Evolutionary conservation across 805 yeast species (phyloP).

Genomic region (Tetrapisispora pingtungensis): DNA sequence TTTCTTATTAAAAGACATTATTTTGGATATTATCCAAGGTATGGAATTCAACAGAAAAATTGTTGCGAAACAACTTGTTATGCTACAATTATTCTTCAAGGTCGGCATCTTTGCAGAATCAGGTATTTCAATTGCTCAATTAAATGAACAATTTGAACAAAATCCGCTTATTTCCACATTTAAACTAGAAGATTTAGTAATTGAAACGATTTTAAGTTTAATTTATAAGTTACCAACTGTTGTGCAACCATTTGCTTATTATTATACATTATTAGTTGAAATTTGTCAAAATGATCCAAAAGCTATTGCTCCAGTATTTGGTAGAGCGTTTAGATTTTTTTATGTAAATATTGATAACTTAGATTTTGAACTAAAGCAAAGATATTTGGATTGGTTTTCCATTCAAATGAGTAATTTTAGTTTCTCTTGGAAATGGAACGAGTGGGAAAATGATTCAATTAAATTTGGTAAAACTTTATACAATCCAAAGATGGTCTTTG

Average conservation of each 20-base stretch:
- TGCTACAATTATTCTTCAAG: conserved; percentile 62
- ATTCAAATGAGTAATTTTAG: conserved; percentile 89
- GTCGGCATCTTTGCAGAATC: conserved; percentile 56
- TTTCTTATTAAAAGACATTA: conserved; percentile 61
- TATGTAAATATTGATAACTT: conserved; percentile 55
- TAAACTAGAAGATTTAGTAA: conserved; percentile 84
- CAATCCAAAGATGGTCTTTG: conserved; percentile 67
- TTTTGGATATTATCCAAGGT: conserved; percentile 63
- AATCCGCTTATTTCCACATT: conserved; percentile 50
- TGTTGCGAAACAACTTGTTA: conserved; percentile 72
- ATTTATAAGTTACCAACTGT: conserved; percentile 65
- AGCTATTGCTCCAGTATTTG: conserved; percentile 89
- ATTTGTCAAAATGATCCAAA: conserved; percentile 75
- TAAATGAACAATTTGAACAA: conserved; percentile 36
- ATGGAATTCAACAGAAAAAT: conserved; percentile 84
- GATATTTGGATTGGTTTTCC: conserved; percentile 84
- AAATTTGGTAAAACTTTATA: conserved; percentile 36
- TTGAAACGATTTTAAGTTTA: conserved; percentile 71
- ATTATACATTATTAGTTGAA: conserved; percentile 74
- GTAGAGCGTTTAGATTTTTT: conserved; percentile 79
- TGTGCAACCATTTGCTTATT: conserved; percentile 63
- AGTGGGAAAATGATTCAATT: conserved; percentile 65
- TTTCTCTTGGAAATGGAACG: conserved; percentile 96
- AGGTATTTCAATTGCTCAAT: conserved; percentile 68
- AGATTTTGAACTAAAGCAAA: conserved; percentile 65